These are phyloP conservation scores for Pyricularia sp. DNA, from an alignment of 2,329 filamentous ascomycete genomes.

Conservation along the genomic window DNA sequence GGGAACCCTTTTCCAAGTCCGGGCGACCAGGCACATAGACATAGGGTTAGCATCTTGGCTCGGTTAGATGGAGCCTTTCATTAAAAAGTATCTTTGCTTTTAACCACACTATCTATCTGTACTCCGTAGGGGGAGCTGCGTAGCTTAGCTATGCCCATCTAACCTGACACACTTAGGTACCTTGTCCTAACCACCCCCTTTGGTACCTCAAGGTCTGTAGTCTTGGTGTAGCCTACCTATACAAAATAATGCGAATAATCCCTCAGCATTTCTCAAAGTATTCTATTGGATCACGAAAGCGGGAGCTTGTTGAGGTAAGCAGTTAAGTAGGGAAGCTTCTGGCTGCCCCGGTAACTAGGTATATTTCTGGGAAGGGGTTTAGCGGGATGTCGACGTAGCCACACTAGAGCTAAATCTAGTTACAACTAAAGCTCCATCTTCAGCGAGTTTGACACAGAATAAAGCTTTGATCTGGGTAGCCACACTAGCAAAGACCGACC, in stretches of 20 bases:
- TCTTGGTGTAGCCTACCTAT: background rate
- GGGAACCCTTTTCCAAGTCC: background rate
- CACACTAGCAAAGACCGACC: background rate
- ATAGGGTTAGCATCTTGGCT: background rate
- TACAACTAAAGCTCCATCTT: background rate
- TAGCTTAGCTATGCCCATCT: too few species aligned
- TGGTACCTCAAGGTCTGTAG: background rate
- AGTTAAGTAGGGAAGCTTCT: background rate
- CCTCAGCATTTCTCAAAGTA: background rate
- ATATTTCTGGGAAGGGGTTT: background rate
- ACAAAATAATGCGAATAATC: background rate
- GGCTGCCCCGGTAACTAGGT: background rate
- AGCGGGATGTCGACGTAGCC: background rate
- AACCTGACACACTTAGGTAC: background rate
- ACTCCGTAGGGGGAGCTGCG: too few species aligned
- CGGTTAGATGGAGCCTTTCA: background rate
- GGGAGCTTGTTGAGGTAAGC: background rate
- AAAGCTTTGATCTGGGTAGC: background rate
- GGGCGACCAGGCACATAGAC: background rate
- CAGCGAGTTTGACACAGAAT: background rate
- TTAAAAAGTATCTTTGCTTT: background rate
- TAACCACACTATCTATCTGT: background rate
- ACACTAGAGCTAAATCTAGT: background rate
- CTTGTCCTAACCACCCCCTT: background rate
- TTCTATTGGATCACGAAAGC: background rate